Conservation (phyloP, 306 rosid genomes). For the Glycine soja region DNA sequence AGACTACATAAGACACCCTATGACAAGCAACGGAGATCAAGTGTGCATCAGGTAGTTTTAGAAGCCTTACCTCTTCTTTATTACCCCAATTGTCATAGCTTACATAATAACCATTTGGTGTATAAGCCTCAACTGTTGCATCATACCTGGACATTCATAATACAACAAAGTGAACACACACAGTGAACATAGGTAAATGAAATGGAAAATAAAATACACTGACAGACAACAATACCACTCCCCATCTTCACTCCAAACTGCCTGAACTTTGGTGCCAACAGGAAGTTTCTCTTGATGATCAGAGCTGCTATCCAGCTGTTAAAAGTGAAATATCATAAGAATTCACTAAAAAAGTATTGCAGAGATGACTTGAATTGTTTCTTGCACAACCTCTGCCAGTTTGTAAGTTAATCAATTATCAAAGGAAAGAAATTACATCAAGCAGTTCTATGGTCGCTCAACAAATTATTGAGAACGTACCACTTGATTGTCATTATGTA, state of each 20-base stretch:
- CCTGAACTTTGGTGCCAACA: constrained; percentile 83
- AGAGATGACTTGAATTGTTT: constrained; percentile 32
- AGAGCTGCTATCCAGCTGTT: constrained; percentile 62
- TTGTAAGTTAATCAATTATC: constrained; percentile 32
- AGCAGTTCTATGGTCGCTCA: not conserved
- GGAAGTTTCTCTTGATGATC: constrained; percentile 68
- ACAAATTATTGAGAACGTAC: constrained; percentile 45
- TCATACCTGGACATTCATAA: constrained; percentile 75
- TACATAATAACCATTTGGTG: constrained; percentile 85
- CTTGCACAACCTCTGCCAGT: constrained; percentile 19
- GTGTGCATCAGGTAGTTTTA: constrained; percentile 27
- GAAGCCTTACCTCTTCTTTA: constrained; percentile 84
- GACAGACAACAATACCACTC: constrained; percentile 71
- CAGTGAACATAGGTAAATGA: constrained; percentile 37
- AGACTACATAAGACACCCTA: not conserved
- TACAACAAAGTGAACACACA: constrained; percentile 52
- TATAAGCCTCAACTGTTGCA: constrained; percentile 77
- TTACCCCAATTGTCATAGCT: constrained; percentile 89
- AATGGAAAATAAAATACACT: constrained; percentile 19
- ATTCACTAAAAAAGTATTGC: constrained; percentile 7
- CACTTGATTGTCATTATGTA: constrained; percentile 51
- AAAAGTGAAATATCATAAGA: constrained; percentile 28
- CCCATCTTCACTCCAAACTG: constrained; percentile 98
- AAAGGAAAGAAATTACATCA: not conserved
- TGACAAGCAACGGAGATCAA: constrained; percentile 18